Evolutionary conservation across 768 basidiomycete genomes (phyloP).

Genomic region (Auriscalpium microsporum): DNA sequence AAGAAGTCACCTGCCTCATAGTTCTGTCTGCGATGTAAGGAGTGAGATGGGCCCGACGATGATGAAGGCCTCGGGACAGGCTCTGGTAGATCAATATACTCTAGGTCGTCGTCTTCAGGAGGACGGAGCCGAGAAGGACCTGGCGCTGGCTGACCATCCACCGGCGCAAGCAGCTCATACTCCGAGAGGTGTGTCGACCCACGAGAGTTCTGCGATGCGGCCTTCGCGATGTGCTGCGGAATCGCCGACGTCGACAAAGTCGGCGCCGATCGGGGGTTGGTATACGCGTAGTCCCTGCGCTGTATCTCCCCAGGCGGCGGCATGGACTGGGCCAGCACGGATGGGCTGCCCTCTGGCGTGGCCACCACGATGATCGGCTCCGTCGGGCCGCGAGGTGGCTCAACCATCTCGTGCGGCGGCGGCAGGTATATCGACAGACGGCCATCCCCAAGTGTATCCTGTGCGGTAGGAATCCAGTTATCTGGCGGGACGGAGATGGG

Average conservation of each 20-base stretch:
- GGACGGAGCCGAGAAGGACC: neutral
- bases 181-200: slow-evolving; percentile 14
- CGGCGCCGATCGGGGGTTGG: neutral
- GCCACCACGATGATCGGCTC: slow-evolving; percentile 5
- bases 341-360: slow-evolving; percentile 11
- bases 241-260: neutral
- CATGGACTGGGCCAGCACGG: neutral
- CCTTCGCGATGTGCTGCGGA: slow-evolving; percentile 5
- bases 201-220: slow-evolving; percentile 6
- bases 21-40: neutral
- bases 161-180: slow-evolving; percentile 13
- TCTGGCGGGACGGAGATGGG: slow-evolving; percentile 11
- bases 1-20: neutral
- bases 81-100: slow-evolving; percentile 4
- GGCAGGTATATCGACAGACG: slow-evolving; percentile 11
- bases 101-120: slow-evolving; percentile 10
- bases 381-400: neutral
- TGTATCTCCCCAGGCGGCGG: neutral
- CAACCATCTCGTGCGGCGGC: slow-evolving; percentile 11
- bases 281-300: slow-evolving; percentile 4
- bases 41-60: neutral
- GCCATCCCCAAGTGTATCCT: slow-evolving; percentile 10
- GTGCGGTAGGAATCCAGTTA: slow-evolving; percentile 13
- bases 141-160: slow-evolving; percentile 1
- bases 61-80: neutral